Percentiles rank a stretch among this genome's conserved stretches.
Conservation (phyloP, 2,329 filamentous ascomycete species). For the Ophiosphaerella narmari region DNA sequence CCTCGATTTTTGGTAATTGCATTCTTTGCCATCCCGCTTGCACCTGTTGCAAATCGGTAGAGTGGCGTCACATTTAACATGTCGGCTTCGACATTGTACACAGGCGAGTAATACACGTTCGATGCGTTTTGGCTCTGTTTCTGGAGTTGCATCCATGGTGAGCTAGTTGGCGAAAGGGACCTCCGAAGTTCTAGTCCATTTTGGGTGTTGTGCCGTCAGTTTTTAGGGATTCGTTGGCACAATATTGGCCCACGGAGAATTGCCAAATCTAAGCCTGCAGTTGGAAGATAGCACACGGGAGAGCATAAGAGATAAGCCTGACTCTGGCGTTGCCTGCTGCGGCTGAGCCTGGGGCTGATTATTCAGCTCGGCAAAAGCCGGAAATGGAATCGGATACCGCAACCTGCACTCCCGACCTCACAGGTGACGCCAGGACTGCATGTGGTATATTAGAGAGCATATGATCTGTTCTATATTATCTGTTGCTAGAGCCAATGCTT, state of each 20-base stretch:
- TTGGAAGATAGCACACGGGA: too few species aligned
- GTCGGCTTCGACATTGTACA: slow-evolving; percentile 38
- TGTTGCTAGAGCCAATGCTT: not conserved
- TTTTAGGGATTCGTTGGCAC: too few species aligned
- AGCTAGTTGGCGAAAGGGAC: not conserved
- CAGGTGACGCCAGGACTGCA: not conserved
- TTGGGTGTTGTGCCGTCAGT: too few species aligned
- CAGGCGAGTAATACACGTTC: slow-evolving; percentile 40
- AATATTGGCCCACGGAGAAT: too few species aligned
- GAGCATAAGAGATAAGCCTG: too few species aligned
- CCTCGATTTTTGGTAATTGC: slow-evolving; percentile 38
- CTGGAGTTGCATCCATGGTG: slow-evolving; percentile 22
- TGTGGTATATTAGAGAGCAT: not conserved
- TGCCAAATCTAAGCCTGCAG: too few species aligned
- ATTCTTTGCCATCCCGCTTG: slow-evolving; percentile 39
- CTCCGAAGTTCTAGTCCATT: too few species aligned
- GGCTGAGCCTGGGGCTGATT: too few species aligned
- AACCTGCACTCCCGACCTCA: not conserved
- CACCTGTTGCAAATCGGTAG: slow-evolving; percentile 39
- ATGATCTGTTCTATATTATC: not conserved
- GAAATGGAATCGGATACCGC: not conserved
- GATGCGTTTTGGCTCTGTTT: slow-evolving; percentile 22
- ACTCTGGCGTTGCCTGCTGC: too few species aligned
- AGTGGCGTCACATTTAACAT: slow-evolving; percentile 42
- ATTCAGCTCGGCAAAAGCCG: not conserved